These are phyloP conservation scores for Acer saccharum DNA, from an alignment of 345 rosid species.

Conservation along the genomic window DNA sequence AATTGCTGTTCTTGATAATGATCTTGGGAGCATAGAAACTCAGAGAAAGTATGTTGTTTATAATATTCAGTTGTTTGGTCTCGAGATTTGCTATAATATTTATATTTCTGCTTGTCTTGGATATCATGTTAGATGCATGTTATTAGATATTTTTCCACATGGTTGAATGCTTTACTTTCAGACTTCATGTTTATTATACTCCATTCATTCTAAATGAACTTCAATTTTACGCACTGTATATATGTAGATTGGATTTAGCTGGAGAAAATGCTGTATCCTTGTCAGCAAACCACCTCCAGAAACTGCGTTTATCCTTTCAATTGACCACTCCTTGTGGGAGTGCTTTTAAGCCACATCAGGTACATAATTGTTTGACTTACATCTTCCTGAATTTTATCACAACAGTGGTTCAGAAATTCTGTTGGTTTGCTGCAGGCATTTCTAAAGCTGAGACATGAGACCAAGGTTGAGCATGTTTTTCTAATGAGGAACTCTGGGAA, in stretches of 20 bases:
- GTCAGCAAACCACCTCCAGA: slow-evolving; percentile 96
- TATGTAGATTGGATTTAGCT: slow-evolving; percentile 70
- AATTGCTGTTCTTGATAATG: slow-evolving; percentile 83
- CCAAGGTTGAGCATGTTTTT: slow-evolving; percentile 82
- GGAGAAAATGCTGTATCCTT: slow-evolving; percentile 60
- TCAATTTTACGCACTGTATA: background rate
- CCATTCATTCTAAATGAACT: slow-evolving; percentile 3
- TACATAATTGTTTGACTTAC: slow-evolving; percentile 28
- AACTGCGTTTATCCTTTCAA: slow-evolving; percentile 72
- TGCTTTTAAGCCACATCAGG: slow-evolving; percentile 96
- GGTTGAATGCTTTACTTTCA: background rate
- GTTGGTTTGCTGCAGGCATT: slow-evolving; percentile 71
- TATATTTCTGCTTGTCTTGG: background rate
- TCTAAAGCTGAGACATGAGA: slow-evolving; percentile 86
- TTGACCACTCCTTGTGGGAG: slow-evolving; percentile 67
- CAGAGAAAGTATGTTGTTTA: slow-evolving; percentile 59
- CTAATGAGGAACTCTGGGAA: slow-evolving; percentile 75
- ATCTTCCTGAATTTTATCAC: slow-evolving; percentile 1
- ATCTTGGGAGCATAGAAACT: slow-evolving; percentile 72
- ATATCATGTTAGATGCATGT: background rate
- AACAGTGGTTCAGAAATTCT: slow-evolving; percentile 30
- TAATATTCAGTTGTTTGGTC: background rate
- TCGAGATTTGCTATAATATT: background rate
- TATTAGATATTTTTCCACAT: background rate
- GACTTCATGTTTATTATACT: background rate